Evolutionary conservation across 495 filamentous ascomycete genomes (phyloP).

Genomic region (Penicillium goetzii): DNA sequence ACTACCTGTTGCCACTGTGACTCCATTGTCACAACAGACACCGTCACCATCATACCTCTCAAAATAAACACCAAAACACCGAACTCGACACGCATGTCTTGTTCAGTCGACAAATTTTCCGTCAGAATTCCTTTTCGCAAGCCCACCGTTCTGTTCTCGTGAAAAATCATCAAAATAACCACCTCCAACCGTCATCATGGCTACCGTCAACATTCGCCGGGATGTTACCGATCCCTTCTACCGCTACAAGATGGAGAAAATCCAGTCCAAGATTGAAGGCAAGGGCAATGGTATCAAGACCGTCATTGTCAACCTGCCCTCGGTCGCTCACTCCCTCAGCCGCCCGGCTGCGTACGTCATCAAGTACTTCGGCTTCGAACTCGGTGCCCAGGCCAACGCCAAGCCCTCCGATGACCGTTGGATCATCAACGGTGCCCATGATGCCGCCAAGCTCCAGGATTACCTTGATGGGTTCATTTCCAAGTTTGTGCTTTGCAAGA

Average conservation of each 20-base stretch:
- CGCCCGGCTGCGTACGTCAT: slow-evolving; percentile 94
- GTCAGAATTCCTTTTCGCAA: slow-evolving; percentile 45
- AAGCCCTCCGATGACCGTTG: slow-evolving; percentile 97
- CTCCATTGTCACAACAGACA: slow-evolving; percentile 20
- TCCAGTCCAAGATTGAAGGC: slow-evolving; percentile 99
- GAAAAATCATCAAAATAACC: slow-evolving; percentile 20
- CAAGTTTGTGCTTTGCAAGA: slow-evolving; percentile 98
- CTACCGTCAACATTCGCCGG: slow-evolving; percentile 95
- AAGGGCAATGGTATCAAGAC: slow-evolving; percentile 98
- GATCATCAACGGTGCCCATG: slow-evolving; percentile 99
- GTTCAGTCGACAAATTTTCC: slow-evolving; percentile 47
- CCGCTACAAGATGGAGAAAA: slow-evolving; percentile 99
- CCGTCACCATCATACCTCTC: slow-evolving; percentile 34
- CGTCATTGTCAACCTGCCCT: slow-evolving; percentile 94
- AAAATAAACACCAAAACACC: slow-evolving; percentile 51
- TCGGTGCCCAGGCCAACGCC: slow-evolving; percentile 96
- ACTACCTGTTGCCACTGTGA: slow-evolving; percentile 32
- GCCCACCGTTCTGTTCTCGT: slow-evolving; percentile 27
- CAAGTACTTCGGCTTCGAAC: slow-evolving; percentile 99
- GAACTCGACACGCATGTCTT: slow-evolving; percentile 59
- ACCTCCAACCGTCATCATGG: slow-evolving; percentile 66
- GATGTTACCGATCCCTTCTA: slow-evolving; percentile 99
- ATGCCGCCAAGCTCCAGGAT: slow-evolving; percentile 93
- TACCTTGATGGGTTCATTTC: slow-evolving; percentile 97
- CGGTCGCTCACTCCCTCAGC: slow-evolving; percentile 88